Evolutionary conservation across 257 asterid genomes (phyloP).

Genomic region (Osmanthus fragrans): DNA sequence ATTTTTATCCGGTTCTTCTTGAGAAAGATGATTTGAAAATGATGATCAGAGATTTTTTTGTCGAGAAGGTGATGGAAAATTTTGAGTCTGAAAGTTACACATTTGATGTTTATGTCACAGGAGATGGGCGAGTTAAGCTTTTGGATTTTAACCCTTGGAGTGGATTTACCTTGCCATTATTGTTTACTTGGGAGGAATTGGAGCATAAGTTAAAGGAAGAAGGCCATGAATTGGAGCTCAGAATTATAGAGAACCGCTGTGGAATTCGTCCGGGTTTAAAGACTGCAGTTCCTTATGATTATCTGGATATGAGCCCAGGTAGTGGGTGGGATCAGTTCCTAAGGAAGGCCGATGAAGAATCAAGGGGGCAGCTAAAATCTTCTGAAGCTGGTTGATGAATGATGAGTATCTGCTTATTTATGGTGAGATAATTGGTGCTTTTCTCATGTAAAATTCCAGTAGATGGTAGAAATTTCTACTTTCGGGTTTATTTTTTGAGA

Average conservation of each 20-base stretch:
- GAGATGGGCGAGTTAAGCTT: conserved; percentile 68
- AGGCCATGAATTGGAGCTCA: conserved; percentile 45
- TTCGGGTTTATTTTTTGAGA: background rate
- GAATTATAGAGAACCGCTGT: conserved; percentile 57
- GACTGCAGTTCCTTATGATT: conserved; percentile 88
- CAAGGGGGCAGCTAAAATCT: conserved; percentile 37
- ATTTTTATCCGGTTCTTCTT: conserved; percentile 67
- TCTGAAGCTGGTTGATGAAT: conserved; percentile 56
- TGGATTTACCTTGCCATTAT: conserved; percentile 68
- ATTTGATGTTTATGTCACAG: conserved; percentile 73
- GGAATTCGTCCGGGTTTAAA: conserved; percentile 85
- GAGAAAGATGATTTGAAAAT: conserved; percentile 39
- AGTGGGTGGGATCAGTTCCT: conserved; percentile 90
- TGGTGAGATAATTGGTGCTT: conserved; percentile 2
- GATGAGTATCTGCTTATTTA: conserved; percentile 27
- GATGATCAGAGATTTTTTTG: conserved; percentile 43
- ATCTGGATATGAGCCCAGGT: conserved; percentile 72
- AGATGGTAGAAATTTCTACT: too few relatives aligned
- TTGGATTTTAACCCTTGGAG: conserved; percentile 96
- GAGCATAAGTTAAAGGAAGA: conserved; percentile 44
- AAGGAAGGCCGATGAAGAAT: conserved; percentile 59
- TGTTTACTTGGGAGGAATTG: conserved; percentile 82
- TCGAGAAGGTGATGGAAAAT: conserved; percentile 38
- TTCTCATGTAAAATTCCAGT: background rate
- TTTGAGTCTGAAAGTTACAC: conserved; percentile 63